A percentile compares a stretch with the other conserved stretches of the same genome.
Evolutionary conservation across 257 asterid genomes (phyloP).

Genomic region (Jasminum sambac): DNA sequence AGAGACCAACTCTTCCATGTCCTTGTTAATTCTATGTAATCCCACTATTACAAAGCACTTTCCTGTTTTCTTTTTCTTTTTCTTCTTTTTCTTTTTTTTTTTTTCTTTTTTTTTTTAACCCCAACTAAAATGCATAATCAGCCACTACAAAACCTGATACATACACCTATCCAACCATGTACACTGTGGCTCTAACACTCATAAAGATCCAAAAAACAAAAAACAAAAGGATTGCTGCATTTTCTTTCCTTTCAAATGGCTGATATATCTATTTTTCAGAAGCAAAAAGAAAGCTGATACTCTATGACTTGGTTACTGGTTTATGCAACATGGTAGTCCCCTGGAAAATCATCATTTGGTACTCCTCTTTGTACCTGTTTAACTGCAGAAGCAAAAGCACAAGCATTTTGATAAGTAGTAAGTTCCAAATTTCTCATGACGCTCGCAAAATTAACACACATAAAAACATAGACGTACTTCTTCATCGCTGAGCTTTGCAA

Average conservation of each 20-base stretch:
- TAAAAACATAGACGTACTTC: conserved; percentile 32
- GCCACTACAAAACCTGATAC: conserved; percentile 22
- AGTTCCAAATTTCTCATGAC: background rate
- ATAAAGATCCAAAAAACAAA: background rate
- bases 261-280: conserved; percentile 13
- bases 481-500: conserved; percentile 32
- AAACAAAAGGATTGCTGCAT: background rate
- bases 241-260: background rate
- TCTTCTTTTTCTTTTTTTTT: too few relatives aligned
- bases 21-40: too few relatives aligned
- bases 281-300: background rate
- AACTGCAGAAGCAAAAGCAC: conserved; percentile 43
- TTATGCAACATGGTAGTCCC: conserved; percentile 72
- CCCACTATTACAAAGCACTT: too few relatives aligned
- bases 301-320: conserved; percentile 34
- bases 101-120: too few relatives aligned
- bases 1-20: too few relatives aligned
- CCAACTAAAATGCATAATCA: background rate
- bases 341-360: conserved; percentile 67
- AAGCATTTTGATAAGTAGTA: background rate
- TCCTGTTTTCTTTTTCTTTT: too few relatives aligned
- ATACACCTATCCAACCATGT: conserved; percentile 21
- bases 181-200: conserved; percentile 6
- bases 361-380: conserved; percentile 43
- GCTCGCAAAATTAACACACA: background rate